Evolutionary conservation across 2,329 filamentous ascomycete genomes (phyloP), one percentile per base, ranked within the genome.

Genomic region (Pestalotiopsis sp.): DNA sequence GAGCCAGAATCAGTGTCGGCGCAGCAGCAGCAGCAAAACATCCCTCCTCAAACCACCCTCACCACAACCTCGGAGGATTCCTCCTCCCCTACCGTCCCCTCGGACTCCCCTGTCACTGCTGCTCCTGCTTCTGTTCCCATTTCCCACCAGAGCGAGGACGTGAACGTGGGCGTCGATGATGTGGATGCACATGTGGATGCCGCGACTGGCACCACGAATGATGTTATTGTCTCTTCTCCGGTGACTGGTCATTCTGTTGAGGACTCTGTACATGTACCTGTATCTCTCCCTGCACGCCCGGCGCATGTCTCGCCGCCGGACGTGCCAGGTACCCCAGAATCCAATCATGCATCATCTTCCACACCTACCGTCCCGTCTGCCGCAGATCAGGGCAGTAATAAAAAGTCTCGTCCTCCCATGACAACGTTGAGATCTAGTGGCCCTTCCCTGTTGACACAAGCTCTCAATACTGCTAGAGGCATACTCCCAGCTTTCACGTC

Each of bases 391-490:
- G 72, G 73, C 67, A 66, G 58, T 68, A 79, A 84, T 83, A 86
- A 85, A 82, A 86, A 84, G 80, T 72, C 82, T 70, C 79, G 83
- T 75, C 79, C 79, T 72, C 81, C 82, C 76, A 75, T 78, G 70
- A 75, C 79, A 72, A 76, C 79, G 72, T 80, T 82, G 72, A 81
- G 81, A 76, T 81, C 83, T 74, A 80, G 79, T 75, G 86, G 86
- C 71, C 84, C 86, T 73, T 89, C 87, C 69, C 78, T 89, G 74
- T 82, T 89, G 79, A 84, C 85, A 70, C 85, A 89, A 79, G 86
- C 87, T 76, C 81, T 89, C 77, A 86, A 86, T 77, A 87, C 86
- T 79, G 87, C 86, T 75, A 85, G 87, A 75, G 86, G 86, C 75
- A 87, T 88, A 64, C 64, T 73, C 76, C 23, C 73, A 76, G 36